A percentile compares a stretch with the other conserved stretches of the same genome.
Evolutionary conservation across 2,329 filamentous ascomycete genomes (phyloP).

Genomic region (Pestalotiopsis sp.): DNA sequence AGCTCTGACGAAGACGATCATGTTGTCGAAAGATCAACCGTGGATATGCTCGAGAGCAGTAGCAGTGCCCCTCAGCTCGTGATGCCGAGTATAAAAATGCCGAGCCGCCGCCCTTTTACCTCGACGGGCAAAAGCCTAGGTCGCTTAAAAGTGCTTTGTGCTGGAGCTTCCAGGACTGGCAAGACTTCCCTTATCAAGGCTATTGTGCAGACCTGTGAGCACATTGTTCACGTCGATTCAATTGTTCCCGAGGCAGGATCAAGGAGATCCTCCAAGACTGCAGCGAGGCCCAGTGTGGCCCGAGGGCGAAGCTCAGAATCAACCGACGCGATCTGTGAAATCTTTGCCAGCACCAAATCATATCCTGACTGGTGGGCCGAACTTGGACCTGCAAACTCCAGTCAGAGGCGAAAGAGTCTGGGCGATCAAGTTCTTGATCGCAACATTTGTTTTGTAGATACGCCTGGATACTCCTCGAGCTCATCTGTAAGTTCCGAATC

Average conservation of each 20-base stretch:
- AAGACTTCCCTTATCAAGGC: conserved; percentile 90
- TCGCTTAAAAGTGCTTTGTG: conserved; percentile 84
- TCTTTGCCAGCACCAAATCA: conserved; percentile 79
- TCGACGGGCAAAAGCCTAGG: conserved; percentile 82
- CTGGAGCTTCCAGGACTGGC: conserved; percentile 78
- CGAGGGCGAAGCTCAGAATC: conserved; percentile 28
- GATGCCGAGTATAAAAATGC: conserved; percentile 95
- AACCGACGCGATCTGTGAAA: conserved; percentile 60
- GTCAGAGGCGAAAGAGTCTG: conserved; percentile 68
- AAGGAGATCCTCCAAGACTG: conserved; percentile 16
- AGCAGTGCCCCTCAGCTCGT: conserved; percentile 76
- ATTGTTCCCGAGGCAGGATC: conserved; percentile 40
- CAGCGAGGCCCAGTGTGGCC: conserved; percentile 14
- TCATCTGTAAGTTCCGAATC: conserved; percentile 49
- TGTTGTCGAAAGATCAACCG: conserved; percentile 47
- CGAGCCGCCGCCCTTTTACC: conserved; percentile 86
- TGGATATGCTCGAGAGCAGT: conserved; percentile 46
- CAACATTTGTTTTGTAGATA: conserved; percentile 94
- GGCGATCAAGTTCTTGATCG: conserved; percentile 82
- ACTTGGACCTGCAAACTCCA: conserved; percentile 64
- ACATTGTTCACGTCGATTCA: conserved; percentile 92
- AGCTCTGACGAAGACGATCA: conserved; percentile 52
- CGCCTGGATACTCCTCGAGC: conserved; percentile 63
- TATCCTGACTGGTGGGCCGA: conserved; percentile 92
- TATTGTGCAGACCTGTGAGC: conserved; percentile 82